Evolutionary conservation across 768 basidiomycete species (phyloP), one percentile per base, ranked within the genome.

Genomic region (Lactarius evosmus): DNA sequence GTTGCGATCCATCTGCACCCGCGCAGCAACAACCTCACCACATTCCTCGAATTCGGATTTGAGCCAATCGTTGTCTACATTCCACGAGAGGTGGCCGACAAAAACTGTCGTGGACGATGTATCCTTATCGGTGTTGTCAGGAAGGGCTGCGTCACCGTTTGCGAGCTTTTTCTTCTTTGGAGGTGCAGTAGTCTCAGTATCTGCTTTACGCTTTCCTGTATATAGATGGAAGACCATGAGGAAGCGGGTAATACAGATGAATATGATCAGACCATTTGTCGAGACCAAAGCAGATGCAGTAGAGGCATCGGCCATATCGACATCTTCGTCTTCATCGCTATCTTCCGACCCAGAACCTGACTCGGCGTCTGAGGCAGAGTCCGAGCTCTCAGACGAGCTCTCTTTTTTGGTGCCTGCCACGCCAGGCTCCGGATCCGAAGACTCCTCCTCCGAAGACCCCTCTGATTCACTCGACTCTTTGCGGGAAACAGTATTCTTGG

Each of bases 51-150:
- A 98, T 75, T 98, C 96, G 74, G 87, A 83, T 55, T 88, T 85
- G 66, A 98, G 86, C 82, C 93, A 91, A 75, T 98, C 96, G 73
- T 93, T 90, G 79, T 98, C 96, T 66, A 98, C 89, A 74, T 91
- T 92, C 95, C 95, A 99, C 14, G 93, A 95, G 51, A 99, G 83
- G 63, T 84, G 83, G 60, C 96, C 96, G 68, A 99, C 93, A 72
- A 95, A 98, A 70, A 98, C 83, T 41, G 89, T 87, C 70, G 80
- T 87, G 19, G 66, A 62, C 2, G 67, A 33, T 17, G 79, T 78
- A 62, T 85, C 81, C 67, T 83, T 81, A 0, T 73, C 72, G 54
- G 69, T 77, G 32, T 68, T 71, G 6, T 70, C 60, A 46, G 78
- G 72, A 33, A 75, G 75, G n/a, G 78, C 77, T 50, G 80, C 80